These are phyloP conservation scores for Beta vulgaris DNA, from an alignment of 148 eudicot genomes.

Conservation along the genomic window DNA sequence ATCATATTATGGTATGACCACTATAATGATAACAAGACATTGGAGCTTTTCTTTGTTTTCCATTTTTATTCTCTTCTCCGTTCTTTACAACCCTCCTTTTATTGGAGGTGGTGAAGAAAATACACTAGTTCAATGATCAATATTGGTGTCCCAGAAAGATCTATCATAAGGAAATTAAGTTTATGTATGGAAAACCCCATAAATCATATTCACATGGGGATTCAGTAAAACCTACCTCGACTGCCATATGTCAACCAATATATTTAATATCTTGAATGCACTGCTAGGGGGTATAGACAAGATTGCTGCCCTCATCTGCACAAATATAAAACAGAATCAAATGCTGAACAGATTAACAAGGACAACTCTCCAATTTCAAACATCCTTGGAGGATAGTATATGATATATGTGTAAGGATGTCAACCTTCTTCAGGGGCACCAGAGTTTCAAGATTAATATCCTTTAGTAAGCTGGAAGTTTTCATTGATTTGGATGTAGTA, in stretches of 20 bases:
- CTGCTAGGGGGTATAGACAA: slow-evolving; percentile 58
- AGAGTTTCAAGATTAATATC: slow-evolving; percentile 54
- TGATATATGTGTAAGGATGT: neutral
- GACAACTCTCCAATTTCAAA: neutral
- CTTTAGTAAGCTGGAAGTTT: slow-evolving; percentile 39
- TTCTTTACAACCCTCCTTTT: too few relatives aligned
- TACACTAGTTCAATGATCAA: too few relatives aligned
- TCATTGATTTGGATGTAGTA: slow-evolving; percentile 26
- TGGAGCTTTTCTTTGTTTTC: too few relatives aligned
- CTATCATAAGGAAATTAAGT: too few relatives aligned
- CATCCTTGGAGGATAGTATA: neutral
- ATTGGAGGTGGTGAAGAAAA: too few relatives aligned
- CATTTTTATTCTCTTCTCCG: too few relatives aligned
- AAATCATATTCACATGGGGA: too few relatives aligned
- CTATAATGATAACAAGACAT: too few relatives aligned
- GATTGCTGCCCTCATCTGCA: slow-evolving; percentile 65
- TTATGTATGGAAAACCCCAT: too few relatives aligned
- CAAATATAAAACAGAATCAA: slow-evolving; percentile 8
- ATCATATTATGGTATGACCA: too few relatives aligned
- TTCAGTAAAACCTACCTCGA: slow-evolving; percentile 54
- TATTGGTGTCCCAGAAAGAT: neutral
- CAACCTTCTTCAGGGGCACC: slow-evolving; percentile 66
- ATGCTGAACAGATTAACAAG: neutral
- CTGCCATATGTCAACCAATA: slow-evolving; percentile 65
- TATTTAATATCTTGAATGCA: slow-evolving; percentile 49